A percentile compares a stretch with the other conserved stretches of the same genome.
These are phyloP conservation scores for Metarhizium sp. DNA, from an alignment of 2,329 filamentous ascomycete species.

Conservation along the genomic window DNA sequence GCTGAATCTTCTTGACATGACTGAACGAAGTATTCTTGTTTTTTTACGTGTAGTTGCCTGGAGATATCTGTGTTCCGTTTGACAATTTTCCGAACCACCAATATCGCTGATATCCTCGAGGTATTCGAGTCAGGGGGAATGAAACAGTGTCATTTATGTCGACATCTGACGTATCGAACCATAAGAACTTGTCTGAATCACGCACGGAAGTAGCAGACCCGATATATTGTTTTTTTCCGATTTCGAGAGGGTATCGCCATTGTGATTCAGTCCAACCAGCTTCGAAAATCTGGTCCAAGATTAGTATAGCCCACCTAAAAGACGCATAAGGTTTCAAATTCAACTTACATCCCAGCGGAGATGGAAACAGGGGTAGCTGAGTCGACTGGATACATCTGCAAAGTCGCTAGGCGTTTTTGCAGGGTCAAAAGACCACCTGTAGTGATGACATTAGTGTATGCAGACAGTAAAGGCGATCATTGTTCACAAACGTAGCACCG, in stretches of 20 bases:
- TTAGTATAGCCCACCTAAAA: not conserved
- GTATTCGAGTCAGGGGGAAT: conserved; percentile 26
- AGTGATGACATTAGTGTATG: not conserved
- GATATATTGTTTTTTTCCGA: conserved; percentile 29
- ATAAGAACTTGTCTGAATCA: conserved; percentile 1
- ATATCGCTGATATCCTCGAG: conserved; percentile 23
- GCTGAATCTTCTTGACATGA: not conserved
- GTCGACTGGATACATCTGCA: conserved; percentile 17
- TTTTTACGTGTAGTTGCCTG: conserved; percentile 31
- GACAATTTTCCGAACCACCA: conserved; percentile 35
- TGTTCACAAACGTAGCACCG: conserved; percentile 3
- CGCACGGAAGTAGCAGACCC: conserved; percentile 28
- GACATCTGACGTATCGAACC: conserved; percentile 3
- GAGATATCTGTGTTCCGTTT: conserved; percentile 29
- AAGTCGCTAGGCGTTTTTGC: conserved; percentile 18
- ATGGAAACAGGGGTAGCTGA: conserved; percentile 24
- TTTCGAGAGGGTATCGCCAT: conserved; percentile 32
- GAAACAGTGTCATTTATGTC: conserved; percentile 27
- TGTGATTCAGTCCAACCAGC: conserved; percentile 25
- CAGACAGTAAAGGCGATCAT: not conserved
- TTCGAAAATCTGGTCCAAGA: conserved; percentile 25
- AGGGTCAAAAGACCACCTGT: conserved; percentile 24
- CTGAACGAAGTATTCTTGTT: not conserved
- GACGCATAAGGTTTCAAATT: not conserved
- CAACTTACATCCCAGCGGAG: conserved; percentile 25